A percentile compares a stretch with the other conserved stretches of the same genome.
Conservation (phyloP, 345 rosid genomes). For the Eucalyptus fibrosa region DNA sequence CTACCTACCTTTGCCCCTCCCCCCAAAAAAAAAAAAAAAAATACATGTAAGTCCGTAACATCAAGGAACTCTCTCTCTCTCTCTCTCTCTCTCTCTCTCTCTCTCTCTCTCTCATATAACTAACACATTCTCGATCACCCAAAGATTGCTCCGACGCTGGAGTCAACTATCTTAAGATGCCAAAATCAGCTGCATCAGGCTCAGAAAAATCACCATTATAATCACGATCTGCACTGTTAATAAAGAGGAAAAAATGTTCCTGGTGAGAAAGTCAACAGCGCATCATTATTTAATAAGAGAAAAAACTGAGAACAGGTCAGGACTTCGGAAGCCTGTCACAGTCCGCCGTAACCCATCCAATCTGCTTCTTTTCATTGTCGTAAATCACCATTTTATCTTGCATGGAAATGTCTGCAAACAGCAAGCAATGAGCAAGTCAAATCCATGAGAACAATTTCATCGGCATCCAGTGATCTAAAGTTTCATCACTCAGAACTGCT, state of each 20-base stretch:
- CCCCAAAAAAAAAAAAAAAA: not conserved
- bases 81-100: not conserved
- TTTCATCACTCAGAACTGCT: not conserved
- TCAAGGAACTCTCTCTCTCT: not conserved
- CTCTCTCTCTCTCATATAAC: not conserved
- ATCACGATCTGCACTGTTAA: constrained; percentile 37
- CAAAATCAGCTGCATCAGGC: constrained; percentile 8
- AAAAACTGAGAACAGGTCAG: constrained; percentile 6
- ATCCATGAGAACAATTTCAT: not conserved
- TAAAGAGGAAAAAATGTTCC: not conserved
- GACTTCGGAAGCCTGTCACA: constrained; percentile 59
- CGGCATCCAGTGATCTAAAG: not conserved
- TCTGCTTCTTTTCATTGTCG: constrained; percentile 62
- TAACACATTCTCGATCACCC: not conserved
- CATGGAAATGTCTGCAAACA: constrained; percentile 10
- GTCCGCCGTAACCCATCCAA: constrained; percentile 56
- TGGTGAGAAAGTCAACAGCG: constrained; percentile 4
- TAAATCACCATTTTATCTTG: constrained; percentile 59
- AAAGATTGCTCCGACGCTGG: not conserved
- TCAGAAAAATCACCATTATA: constrained; percentile 18
- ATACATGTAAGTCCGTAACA: not conserved
- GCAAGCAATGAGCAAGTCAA: not conserved
- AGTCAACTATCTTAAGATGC: not conserved
- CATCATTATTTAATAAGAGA: not conserved
- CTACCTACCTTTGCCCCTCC: not conserved